Evolutionary conservation across 2,329 filamentous ascomycete species (phyloP), one percentile per base, ranked within the genome.

Genomic region (Fusarium proliferatum): DNA sequence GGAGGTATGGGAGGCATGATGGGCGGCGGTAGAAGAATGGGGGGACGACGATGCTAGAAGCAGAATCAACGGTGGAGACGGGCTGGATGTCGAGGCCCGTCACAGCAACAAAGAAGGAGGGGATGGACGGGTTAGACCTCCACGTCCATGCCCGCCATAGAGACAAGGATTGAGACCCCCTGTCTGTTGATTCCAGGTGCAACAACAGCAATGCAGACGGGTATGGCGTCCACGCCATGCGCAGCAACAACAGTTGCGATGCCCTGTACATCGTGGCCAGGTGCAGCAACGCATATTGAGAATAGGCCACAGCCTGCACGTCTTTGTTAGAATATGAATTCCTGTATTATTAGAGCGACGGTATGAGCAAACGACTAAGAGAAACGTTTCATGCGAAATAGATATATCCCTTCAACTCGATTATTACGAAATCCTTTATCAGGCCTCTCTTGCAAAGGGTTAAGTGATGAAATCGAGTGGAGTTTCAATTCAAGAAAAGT

Each of bases 1-100:
- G 49, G 64, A 28, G 61, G 53, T 15, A 21, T 61, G 36, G 58
- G 48, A 26, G 57, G 59, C 13, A 30, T 58, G 49, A 26, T 48
- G 53, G 64, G 64, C 9, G 63, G 63, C 28, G 55, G 65, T 1
- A 34, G 57, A 57, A 30, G 57, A 26, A 67, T 67, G 61, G 64
- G 64, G 9, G 64, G 64, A 46, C 66, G 51, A 3, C 49, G 59
- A 16, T 69, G 58, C 45, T 69, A 15, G 67, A 3, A 1, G 16
- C 16, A 16, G 19, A 19, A 36, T 17, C 21, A 21, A n/a, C 10
- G 9, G 17, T 9, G 21, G 34, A 21, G 51, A 30, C 26, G 12
- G 45, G 13, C 23, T 23, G 23, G 15, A 39, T 10, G 11, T 26
- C 38, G 26, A 13, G 43, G 23, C 23, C 43, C 26, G 43, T 7